Evolutionary conservation across 345 rosid genomes (phyloP).

Genomic region (Eucalyptus melliodora): DNA sequence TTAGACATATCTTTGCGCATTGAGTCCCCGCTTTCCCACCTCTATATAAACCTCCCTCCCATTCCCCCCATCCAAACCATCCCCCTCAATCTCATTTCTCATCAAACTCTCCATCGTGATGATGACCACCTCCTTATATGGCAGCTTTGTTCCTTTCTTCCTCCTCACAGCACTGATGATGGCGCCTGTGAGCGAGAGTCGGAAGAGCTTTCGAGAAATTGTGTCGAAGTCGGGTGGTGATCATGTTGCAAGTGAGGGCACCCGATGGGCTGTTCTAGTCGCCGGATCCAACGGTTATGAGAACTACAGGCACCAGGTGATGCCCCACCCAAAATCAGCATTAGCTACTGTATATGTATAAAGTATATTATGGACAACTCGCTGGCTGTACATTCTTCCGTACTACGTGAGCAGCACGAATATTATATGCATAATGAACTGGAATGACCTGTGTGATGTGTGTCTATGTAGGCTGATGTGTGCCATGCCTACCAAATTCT

Average conservation of each 20-base stretch:
- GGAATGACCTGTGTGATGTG: neutral
- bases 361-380: neutral
- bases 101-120: neutral
- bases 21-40: neutral
- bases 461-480: conserved; percentile 58
- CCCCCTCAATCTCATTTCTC: neutral
- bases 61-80: neutral
- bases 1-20: neutral
- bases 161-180: neutral
- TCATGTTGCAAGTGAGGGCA: conserved; percentile 9
- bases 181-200: neutral
- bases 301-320: conserved; percentile 90
- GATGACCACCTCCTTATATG: neutral
- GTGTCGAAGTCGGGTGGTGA: neutral
- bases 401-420: neutral
- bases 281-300: conserved; percentile 80
- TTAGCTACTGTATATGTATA: neutral
- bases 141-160: neutral
- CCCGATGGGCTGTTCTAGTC: conserved; percentile 85
- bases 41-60: neutral
- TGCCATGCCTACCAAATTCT: conserved; percentile 91
- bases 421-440: neutral
- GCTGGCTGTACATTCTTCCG: neutral
- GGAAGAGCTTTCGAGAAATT: neutral
- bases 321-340: neutral